These are phyloP conservation scores for Cutaneotrichosporon arboriforme DNA, from an alignment of 1,284 basidiomycete species.

Conservation along the genomic window DNA sequence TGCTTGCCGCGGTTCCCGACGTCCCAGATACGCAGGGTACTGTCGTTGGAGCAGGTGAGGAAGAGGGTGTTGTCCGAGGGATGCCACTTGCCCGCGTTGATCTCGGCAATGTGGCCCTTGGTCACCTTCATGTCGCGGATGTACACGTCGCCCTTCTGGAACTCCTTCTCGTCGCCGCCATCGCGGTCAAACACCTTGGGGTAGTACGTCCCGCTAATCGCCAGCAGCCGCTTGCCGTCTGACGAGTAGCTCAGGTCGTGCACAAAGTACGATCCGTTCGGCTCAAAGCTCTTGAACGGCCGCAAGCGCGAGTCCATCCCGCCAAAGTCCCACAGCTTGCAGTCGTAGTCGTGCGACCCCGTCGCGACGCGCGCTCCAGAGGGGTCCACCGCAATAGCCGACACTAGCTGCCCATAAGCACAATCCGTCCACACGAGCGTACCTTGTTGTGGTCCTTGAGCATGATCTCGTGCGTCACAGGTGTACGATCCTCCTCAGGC, in stretches of 20 bases:
- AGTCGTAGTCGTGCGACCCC: slow-evolving; percentile 93
- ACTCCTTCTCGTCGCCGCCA: slow-evolving; percentile 83
- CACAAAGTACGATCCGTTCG: slow-evolving; percentile 84
- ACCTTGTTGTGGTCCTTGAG: slow-evolving; percentile 89
- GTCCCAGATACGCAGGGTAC: slow-evolving; percentile 94
- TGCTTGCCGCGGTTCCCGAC: slow-evolving; percentile 80
- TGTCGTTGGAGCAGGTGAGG: slow-evolving; percentile 90
- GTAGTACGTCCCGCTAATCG: slow-evolving; percentile 79
- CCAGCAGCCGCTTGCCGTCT: slow-evolving; percentile 76
- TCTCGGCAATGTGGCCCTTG: slow-evolving; percentile 88
- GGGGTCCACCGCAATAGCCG: slow-evolving; percentile 83
- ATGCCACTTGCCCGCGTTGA: slow-evolving; percentile 87
- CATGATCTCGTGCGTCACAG: slow-evolving; percentile 66
- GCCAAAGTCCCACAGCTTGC: slow-evolving; percentile 98
- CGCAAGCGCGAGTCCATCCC: slow-evolving; percentile 82
- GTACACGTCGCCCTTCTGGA: slow-evolving; percentile 93
- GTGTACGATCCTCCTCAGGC: slow-evolving; percentile 44
- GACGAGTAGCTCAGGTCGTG: slow-evolving; percentile 82
- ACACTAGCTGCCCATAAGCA: slow-evolving; percentile 59
- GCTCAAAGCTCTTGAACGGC: slow-evolving; percentile 94
- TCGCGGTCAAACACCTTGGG: slow-evolving; percentile 84
- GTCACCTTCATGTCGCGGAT: slow-evolving; percentile 98
- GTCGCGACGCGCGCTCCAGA: slow-evolving; percentile 86
- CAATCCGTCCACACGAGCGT: slow-evolving; percentile 1
- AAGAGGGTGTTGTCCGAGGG: slow-evolving; percentile 76